Evolutionary conservation across 257 asterid species (phyloP).

Genomic region (Craterostigma plantagineum): DNA sequence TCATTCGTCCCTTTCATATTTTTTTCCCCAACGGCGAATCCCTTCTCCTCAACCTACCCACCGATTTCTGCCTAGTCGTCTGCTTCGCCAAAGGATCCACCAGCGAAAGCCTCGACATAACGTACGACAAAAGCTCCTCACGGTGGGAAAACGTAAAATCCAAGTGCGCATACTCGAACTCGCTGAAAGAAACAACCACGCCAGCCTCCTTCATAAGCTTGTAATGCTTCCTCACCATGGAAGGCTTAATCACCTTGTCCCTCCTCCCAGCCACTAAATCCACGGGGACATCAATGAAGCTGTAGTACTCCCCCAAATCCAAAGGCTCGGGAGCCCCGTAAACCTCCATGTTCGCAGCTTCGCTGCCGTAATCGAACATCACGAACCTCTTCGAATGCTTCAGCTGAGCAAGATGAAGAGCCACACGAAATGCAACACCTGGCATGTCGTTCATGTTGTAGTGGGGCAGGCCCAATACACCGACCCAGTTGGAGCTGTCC

Average conservation of each 20-base stretch:
- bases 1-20: constrained; percentile 1
- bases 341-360: constrained; percentile 40
- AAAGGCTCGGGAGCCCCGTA: constrained; percentile 68
- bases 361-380: constrained; percentile 80
- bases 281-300: constrained; percentile 62
- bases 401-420: constrained; percentile 79
- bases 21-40: constrained; percentile 12
- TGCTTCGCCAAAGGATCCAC: constrained; percentile 34
- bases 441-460: constrained; percentile 99
- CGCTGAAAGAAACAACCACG: constrained; percentile 63
- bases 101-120: constrained; percentile 64
- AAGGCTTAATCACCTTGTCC: constrained; percentile 70
- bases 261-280: constrained; percentile 85
- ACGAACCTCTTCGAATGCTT: constrained; percentile 48
- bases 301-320: constrained; percentile 59
- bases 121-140: constrained; percentile 71
- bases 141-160: constrained; percentile 92
- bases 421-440: constrained; percentile 72
- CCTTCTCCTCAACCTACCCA: constrained; percentile 21
- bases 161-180: constrained; percentile 90
- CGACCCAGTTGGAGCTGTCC: constrained; percentile 99
- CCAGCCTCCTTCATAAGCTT: constrained; percentile 61
- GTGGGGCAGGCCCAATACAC: constrained; percentile 77
- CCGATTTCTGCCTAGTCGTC: constrained; percentile 13
- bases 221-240: constrained; percentile 81